phyloP scores from a whole-genome alignment of 305 asterid genomes.

The Fraxinus nigra region DNA sequence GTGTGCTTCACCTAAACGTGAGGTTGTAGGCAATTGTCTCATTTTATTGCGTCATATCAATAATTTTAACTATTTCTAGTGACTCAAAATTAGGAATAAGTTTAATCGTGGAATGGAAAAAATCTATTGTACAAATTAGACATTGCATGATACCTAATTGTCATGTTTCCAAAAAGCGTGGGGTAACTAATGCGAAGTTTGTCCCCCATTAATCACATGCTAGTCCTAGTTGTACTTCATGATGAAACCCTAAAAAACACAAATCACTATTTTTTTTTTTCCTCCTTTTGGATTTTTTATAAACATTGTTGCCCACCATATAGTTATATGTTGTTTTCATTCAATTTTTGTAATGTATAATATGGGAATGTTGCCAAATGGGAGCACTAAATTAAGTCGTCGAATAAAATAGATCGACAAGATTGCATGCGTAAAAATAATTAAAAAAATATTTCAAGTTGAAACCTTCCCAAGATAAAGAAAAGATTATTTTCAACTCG shows the following conservation, averaged over 20 bases:
- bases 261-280: neutral
- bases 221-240: conserved; percentile 1
- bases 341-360: neutral
- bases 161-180: conserved; percentile 2
- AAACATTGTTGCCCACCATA: conserved; percentile 3
- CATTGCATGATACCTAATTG: neutral
- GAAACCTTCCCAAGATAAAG: neutral
- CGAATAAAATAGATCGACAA: neutral
- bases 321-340: neutral
- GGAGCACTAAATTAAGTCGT: neutral
- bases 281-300: neutral
- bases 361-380: neutral
- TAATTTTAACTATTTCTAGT: neutral
- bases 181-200: neutral
- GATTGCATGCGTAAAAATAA: neutral
- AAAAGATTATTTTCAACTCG: neutral
- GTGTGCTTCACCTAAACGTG: neutral
- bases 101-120: neutral
- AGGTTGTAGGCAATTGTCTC: neutral
- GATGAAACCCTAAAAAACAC: conserved; percentile 4
- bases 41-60: neutral
- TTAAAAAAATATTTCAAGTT: neutral
- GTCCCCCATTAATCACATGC: neutral
- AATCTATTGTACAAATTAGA: neutral
- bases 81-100: neutral